These are phyloP conservation scores for Emericellopsis cladophorae DNA, from an alignment of 2,329 filamentous ascomycete genomes.

Conservation along the genomic window DNA sequence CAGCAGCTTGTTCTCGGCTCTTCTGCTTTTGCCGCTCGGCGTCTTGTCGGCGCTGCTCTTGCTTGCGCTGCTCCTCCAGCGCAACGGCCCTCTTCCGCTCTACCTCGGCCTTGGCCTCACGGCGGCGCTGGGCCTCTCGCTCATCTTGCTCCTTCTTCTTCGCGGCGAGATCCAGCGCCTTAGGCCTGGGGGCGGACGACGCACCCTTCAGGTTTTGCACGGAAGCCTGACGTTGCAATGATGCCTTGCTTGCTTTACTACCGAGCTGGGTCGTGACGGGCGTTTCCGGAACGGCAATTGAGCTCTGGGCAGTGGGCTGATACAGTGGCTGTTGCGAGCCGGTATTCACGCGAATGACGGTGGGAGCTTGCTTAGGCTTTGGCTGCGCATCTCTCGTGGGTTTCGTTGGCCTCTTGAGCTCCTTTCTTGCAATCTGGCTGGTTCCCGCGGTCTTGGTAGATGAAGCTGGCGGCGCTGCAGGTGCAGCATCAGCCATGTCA, in stretches of 20 bases:
- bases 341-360: conserved; percentile 60
- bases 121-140: conserved; percentile 63
- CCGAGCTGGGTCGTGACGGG: conserved; percentile 35
- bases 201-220: conserved; percentile 45
- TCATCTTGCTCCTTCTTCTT: conserved; percentile 81
- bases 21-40: conserved; percentile 48
- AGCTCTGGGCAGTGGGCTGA: conserved; percentile 34
- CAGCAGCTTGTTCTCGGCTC: conserved; percentile 47
- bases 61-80: conserved; percentile 52
- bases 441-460: conserved; percentile 37
- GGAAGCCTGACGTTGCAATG: conserved; percentile 46
- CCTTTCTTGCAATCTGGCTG: conserved; percentile 34
- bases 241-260: conserved; percentile 56
- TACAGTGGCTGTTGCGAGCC: conserved; percentile 49
- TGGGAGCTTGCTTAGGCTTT: conserved; percentile 54
- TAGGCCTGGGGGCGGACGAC: conserved; percentile 52
- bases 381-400: conserved; percentile 44
- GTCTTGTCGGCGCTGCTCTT: conserved; percentile 48
- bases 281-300: conserved; percentile 20
- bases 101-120: conserved; percentile 68
- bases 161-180: conserved; percentile 62
- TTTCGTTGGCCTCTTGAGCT: conserved; percentile 47
- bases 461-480: conserved; percentile 46
- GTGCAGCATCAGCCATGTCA: conserved; percentile 44
- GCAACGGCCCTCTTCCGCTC: conserved; percentile 61